Evolutionary conservation across 306 rosid species (phyloP), one percentile per base, ranked within the genome.

Genomic region (Trichosanthes truncata): DNA sequence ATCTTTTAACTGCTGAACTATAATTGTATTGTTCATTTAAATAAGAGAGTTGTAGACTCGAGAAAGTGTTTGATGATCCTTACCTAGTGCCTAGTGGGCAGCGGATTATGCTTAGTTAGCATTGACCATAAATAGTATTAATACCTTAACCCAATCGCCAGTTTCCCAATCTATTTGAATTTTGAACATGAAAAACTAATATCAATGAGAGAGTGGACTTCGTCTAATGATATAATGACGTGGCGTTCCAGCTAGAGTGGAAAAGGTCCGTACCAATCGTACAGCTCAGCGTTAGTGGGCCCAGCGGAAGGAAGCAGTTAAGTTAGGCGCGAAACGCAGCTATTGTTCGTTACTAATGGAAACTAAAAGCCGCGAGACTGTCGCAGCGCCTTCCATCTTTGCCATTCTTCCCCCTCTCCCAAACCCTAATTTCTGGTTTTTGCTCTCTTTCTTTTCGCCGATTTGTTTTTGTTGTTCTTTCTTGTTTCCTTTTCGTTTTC

Each of bases 371-470:
- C 53, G 80, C 92, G 79, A 76, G 78, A 78, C 33, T 82, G 12
- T 77, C 85, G 89, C 83, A 59, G 77, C 29, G 25, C 83, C 87
- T 79, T 81, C 81, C 85, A 52, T 84, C 48, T 8, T 49, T 29
- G 53, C 9, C 36, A 45, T 17, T 66, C 59, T 74, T 72, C 80
- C 60, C 62, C 72, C 59, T n/a, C 8, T 36, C 31, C 82, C 72
- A 80, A 86, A 80, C 86, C 92, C 89, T 79, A 89, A 62, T 87
- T 75, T 57, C 61, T 26, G 21, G 7, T 77, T 82, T n/a, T 81
- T 65, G 26, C 8, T n/a, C 13, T 89, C 7, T 31, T 38, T 60
- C 23, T 35, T 49, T 14, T 31, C 7, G 4, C 76, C 46, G 12
- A 7, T 60, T 38, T 36, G 7, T 13, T 9, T 25, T 81, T 49